A percentile compares a stretch with the other conserved stretches of the same genome.
phyloP scores from a whole-genome alignment of 208 protist species.

The Trypanosoma conorhini region DNA sequence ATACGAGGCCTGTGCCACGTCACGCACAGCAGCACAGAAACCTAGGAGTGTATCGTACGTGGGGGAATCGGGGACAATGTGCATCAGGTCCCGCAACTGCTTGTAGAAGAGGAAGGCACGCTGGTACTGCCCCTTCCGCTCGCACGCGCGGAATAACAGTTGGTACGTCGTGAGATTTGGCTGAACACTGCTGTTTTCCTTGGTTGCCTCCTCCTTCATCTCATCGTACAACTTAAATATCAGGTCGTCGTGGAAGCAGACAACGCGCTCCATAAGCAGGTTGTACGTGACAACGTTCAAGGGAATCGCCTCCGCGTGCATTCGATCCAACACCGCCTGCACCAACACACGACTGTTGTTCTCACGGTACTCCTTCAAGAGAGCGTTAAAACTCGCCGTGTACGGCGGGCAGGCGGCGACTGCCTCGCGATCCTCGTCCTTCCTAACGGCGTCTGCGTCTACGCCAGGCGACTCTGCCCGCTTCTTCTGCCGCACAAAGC shows the following conservation, averaged over 20 bases:
- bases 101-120: conserved; percentile 84
- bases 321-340: conserved; percentile 67
- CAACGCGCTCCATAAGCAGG: conserved; percentile 83
- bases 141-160: conserved; percentile 87
- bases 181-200: conserved; percentile 50
- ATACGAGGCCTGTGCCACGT: conserved; percentile 88
- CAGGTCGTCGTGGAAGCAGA: conserved; percentile 66
- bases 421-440: conserved; percentile 64
- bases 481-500: conserved; percentile 47
- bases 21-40: conserved; percentile 84
- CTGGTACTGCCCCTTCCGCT: conserved; percentile 79
- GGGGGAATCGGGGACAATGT: conserved; percentile 70
- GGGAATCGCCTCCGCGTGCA: conserved; percentile 85
- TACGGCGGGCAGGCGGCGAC: conserved; percentile 83
- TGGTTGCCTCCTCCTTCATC: conserved; percentile 71
- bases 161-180: conserved; percentile 84
- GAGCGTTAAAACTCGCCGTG: conserved; percentile 87
- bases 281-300: conserved; percentile 92
- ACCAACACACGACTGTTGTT: conserved; percentile 69
- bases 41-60: conserved; percentile 90
- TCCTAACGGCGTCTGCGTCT: neutral
- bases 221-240: conserved; percentile 88
- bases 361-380: conserved; percentile 49
- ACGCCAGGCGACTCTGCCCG: conserved; percentile 2
- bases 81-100: conserved; percentile 80